phyloP scores from a whole-genome alignment of 441 rosid species.

The Pelargonium myrrhifolium region DNA sequence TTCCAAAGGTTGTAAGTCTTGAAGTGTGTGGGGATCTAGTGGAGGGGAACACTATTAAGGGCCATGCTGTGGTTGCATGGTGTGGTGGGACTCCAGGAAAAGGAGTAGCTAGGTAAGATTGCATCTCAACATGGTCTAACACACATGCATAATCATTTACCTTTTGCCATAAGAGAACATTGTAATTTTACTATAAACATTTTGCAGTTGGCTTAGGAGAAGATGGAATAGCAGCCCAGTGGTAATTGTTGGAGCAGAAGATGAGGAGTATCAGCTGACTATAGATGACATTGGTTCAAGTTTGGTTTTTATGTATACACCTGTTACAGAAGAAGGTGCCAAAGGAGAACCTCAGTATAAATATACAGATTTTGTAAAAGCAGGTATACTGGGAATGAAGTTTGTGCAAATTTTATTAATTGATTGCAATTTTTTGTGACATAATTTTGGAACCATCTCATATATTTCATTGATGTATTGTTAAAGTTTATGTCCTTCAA shows the following conservation, averaged over 20 bases:
- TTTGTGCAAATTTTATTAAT: slow-evolving; percentile 9
- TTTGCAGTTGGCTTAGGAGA: slow-evolving; percentile 83
- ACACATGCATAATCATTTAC: not conserved
- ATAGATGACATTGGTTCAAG: slow-evolving; percentile 86
- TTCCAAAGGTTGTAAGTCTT: slow-evolving; percentile 89
- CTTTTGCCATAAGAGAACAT: not conserved
- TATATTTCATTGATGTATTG: slow-evolving; percentile 4
- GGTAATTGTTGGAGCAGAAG: slow-evolving; percentile 90
- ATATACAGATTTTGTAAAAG: slow-evolving; percentile 92
- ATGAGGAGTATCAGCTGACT: slow-evolving; percentile 68
- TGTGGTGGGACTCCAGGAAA: slow-evolving; percentile 96
- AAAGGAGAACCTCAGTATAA: slow-evolving; percentile 98
- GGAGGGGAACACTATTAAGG: slow-evolving; percentile 72
- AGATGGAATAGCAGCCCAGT: slow-evolving; percentile 93
- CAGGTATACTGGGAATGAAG: slow-evolving; percentile 43
- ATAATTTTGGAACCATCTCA: not conserved
- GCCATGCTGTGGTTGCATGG: slow-evolving; percentile 86
- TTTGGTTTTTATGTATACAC: slow-evolving; percentile 97
- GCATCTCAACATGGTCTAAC: not conserved
- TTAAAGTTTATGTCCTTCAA: not conserved
- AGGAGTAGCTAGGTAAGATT: slow-evolving; percentile 73
- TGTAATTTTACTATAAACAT: slow-evolving; percentile 10
- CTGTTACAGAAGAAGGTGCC: slow-evolving; percentile 89
- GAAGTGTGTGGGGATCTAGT: slow-evolving; percentile 82
- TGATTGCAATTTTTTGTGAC: slow-evolving; percentile 3